Conservation (phyloP, 306 rosid genomes). For the Vachellia collinsii region DNA sequence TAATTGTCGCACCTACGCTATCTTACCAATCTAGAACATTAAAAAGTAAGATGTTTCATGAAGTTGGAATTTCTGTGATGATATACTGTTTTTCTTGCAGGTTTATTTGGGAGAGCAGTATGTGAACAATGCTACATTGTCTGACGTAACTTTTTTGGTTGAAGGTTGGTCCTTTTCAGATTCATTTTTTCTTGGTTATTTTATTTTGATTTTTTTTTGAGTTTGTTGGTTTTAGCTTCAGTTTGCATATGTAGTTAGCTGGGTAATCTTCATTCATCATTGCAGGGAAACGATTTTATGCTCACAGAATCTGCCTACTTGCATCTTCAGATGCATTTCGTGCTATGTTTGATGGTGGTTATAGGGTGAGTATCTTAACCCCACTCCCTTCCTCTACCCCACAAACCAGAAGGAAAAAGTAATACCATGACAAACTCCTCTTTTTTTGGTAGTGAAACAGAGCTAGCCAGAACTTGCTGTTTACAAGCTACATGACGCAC, state of each 20-base stretch:
- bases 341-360: conserved; percentile 99
- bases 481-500: conserved; percentile 25
- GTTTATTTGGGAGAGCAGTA: conserved; percentile 93
- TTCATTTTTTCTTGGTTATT: conserved; percentile 27
- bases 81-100: conserved; percentile 57
- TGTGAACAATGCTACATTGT: conserved; percentile 79
- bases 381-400: not conserved
- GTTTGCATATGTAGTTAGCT: conserved; percentile 31
- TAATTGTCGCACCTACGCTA: not conserved
- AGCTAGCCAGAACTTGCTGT: not conserved
- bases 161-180: conserved; percentile 66
- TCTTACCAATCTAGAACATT: not conserved
- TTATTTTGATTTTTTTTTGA: not conserved
- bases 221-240: conserved; percentile 24
- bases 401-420: conserved; percentile 7
- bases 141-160: conserved; percentile 93
- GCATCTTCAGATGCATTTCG: conserved; percentile 98
- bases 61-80: conserved; percentile 30
- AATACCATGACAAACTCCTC: not conserved
- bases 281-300: conserved; percentile 92
- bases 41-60: not conserved
- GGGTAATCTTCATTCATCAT: conserved; percentile 22
- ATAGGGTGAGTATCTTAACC: conserved; percentile 69
- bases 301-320: conserved; percentile 94
- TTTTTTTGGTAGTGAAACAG: not conserved